phyloP scores from a whole-genome alignment of 2,329 filamentous ascomycete species.

The Talaromyces islandicus region DNA sequence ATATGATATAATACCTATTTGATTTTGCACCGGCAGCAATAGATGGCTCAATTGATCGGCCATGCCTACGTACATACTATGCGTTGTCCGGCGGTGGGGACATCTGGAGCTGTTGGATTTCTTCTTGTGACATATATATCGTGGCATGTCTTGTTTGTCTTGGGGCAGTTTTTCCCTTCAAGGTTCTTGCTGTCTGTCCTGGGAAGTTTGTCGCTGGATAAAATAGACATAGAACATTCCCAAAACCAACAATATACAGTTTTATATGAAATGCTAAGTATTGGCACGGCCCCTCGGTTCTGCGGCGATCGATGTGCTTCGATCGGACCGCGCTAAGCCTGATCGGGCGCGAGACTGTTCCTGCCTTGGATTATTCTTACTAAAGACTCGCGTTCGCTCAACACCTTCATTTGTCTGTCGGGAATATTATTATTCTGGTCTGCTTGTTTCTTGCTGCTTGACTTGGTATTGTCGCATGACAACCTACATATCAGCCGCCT shows the following conservation, averaged over 20 bases:
- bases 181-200: neutral
- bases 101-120: neutral
- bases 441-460: neutral
- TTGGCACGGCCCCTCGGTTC: neutral
- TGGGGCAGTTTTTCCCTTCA: neutral
- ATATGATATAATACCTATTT: conserved; percentile 11
- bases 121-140: neutral
- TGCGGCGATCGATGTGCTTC: neutral
- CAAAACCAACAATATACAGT: neutral
- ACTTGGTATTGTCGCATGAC: neutral
- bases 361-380: neutral
- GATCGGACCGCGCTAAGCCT: neutral
- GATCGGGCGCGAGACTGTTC: neutral
- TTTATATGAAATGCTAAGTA: neutral
- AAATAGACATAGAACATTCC: neutral
- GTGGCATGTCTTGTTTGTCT: neutral
- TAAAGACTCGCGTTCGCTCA: neutral
- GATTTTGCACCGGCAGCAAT: neutral
- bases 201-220: neutral
- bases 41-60: neutral
- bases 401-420: neutral
- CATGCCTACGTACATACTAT: neutral
- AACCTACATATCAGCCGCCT: neutral
- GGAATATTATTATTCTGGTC: neutral
- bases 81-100: neutral